Base-by-base conservation (phyloP, 2,329 filamentous ascomycete species). In the Exserohilum rostratum region DNA sequence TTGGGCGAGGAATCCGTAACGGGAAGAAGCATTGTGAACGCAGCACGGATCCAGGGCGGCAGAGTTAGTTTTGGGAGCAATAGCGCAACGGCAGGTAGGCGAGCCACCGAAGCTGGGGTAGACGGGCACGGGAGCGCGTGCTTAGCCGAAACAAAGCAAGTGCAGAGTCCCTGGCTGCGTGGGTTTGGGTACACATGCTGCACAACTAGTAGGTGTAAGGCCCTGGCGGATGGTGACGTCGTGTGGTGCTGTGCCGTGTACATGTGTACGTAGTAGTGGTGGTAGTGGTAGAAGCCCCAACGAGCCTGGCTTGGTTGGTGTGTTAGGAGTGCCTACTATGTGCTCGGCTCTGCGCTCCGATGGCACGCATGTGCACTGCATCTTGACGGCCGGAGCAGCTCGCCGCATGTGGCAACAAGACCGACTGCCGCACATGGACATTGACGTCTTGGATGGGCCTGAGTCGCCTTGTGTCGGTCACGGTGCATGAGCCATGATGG, bases 341-440 rank as follows among this genome's bases (percentile, higher is more conserved):
- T n/a, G n/a, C n/a, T 25, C 22, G 22, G 22, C 22, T 5, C 22
- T 5, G 22, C 4, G 22, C 22, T 25, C 22, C 22, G 22, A 7
- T 25, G 22, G 22, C 22, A 25, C 22, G 22, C n/a, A n/a, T n/a
- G 39, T 45, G 31, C 40, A 38, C 25, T 43, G 40, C 40, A 35
- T 51, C n/a, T n/a, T n/a, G n/a, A n/a, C n/a, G n/a, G n/a, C n/a
- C n/a, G n/a, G 65, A 57, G 52, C 57, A 56, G 60, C 55, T 48
- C 48, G 46, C 66, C 65, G 54, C 43, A 61, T 70, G 40, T 57
- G 69, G 69, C 57, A 73, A 50, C 45, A 72, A 62, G 55, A 59
- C 69, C 69, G 70, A 46, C 34, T 34, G 22, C 43, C 31, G 47
- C 46, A 46, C 12, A 6, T 37, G 31, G 43, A 20, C 49, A 40